phyloP scores from a whole-genome alignment of 306 rosid species.

The Pachyrhizus erosus region DNA sequence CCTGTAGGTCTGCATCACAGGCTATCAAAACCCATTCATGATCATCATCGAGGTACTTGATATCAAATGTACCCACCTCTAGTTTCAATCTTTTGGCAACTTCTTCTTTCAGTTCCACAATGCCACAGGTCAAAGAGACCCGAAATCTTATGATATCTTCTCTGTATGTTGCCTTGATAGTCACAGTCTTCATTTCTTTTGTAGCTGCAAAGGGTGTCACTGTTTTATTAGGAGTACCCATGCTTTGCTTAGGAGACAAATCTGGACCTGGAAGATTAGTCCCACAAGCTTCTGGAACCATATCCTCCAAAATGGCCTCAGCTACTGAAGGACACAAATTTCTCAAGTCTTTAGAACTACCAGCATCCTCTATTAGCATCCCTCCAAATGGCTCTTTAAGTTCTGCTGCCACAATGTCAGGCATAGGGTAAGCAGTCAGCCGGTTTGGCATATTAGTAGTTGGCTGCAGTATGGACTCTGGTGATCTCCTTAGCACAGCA shows the following conservation, averaged over 20 bases:
- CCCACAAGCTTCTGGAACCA: slow-evolving; percentile 61
- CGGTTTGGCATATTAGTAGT: slow-evolving; percentile 15
- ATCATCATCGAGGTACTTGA: slow-evolving; percentile 89
- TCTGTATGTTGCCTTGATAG: slow-evolving; percentile 80
- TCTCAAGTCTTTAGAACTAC: slow-evolving; percentile 85
- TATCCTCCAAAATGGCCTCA: slow-evolving; percentile 71
- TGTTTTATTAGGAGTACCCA: slow-evolving; percentile 41
- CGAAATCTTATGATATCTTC: slow-evolving; percentile 86
- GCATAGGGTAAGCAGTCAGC: slow-evolving; percentile 43
- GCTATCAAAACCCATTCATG: slow-evolving; percentile 90
- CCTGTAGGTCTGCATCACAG: slow-evolving; percentile 90
- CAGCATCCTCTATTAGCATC: slow-evolving; percentile 80
- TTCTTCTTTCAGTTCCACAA: slow-evolving; percentile 74
- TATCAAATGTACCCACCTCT: slow-evolving; percentile 78
- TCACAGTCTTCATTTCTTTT: slow-evolving; percentile 68
- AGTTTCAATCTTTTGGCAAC: slow-evolving; percentile 79
- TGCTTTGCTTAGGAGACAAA: slow-evolving; percentile 58
- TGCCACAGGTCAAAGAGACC: slow-evolving; percentile 53
- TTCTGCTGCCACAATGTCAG: slow-evolving; percentile 53
- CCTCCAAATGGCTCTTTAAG: slow-evolving; percentile 75
- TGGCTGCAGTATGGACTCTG: slow-evolving; percentile 56
- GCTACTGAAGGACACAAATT: slow-evolving; percentile 74
- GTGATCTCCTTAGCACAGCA: slow-evolving; percentile 53
- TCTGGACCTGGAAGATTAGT: slow-evolving; percentile 52
- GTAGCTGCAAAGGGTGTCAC: slow-evolving; percentile 41